phyloP scores from a whole-genome alignment of 345 rosid species.

The Lepidium didymum region DNA sequence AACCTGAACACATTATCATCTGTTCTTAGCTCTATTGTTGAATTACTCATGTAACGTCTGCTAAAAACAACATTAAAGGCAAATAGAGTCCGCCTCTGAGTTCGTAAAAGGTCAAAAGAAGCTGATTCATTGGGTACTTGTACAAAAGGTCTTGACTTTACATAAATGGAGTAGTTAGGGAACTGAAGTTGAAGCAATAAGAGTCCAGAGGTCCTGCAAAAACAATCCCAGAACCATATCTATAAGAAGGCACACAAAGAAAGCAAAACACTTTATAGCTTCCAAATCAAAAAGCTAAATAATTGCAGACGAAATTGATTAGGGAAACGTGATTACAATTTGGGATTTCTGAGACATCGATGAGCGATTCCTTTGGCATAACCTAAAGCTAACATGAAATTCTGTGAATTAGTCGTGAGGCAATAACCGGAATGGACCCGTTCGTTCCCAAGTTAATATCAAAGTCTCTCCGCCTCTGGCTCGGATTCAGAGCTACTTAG shows the following conservation, averaged over 20 bases:
- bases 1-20: slow-evolving; percentile 61
- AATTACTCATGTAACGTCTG: slow-evolving; percentile 39
- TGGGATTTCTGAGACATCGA: slow-evolving; percentile 13
- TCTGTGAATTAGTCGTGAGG: not conserved
- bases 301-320: not conserved
- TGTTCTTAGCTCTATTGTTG: slow-evolving; percentile 50
- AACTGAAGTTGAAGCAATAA: slow-evolving; percentile 5
- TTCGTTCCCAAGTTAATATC: not conserved
- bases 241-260: not conserved
- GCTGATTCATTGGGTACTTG: not conserved
- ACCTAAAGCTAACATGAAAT: slow-evolving; percentile 20
- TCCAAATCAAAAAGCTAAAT: not conserved
- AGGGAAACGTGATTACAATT: slow-evolving; percentile 5
- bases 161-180: slow-evolving; percentile 5
- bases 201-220: slow-evolving; percentile 38
- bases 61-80: slow-evolving; percentile 9
- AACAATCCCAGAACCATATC: not conserved
- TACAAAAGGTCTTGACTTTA: slow-evolving; percentile 15
- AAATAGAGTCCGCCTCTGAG: not conserved
- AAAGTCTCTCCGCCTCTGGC: not conserved
- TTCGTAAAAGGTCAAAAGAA: slow-evolving; percentile 7
- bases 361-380: slow-evolving; percentile 15
- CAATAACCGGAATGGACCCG: not conserved
- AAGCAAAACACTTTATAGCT: not conserved
- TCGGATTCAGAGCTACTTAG: not conserved